Evolutionary conservation across 2,329 filamentous ascomycete species (phyloP), one percentile per base, ranked within the genome.

Genomic region (Chalaropsis thielavioides): DNA sequence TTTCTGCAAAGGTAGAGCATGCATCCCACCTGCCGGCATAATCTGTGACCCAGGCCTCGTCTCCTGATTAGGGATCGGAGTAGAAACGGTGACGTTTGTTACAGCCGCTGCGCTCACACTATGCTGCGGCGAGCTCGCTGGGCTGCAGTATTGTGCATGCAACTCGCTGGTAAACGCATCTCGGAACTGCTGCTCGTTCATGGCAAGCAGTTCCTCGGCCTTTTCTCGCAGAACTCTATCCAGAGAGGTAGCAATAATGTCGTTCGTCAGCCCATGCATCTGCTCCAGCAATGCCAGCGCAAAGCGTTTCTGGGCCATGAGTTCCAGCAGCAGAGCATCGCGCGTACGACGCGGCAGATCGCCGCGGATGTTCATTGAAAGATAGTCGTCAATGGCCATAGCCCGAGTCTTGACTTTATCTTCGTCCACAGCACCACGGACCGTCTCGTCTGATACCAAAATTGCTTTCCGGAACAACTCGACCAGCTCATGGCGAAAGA

Each of bases 301-400:
- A 40, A 67, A 67, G 22, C 40, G 62, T 2, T 51, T 8, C 8
- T 64, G 6, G 10, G 10, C 6, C 19, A 67, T 61, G 10, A 67
- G 41, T 17, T 64, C 40, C 2, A 62, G 17, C 7, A 67, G 49
- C 10, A 67, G 27, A n/a, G 62, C 58, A 19, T 67, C 65, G 8
- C 65, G 65, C 8, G 59, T 63, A 31, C 59, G 24, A 19, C 65
- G 65, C 8, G 63, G 62, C 24, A 67, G 60, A 17, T 67, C 65
- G 15, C 65, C 65, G 7, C 59, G 59, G 6, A 62, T 38, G 40
- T 58, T 64, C 5, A 62, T n/a, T 38, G 41, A 62, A 11, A 67
- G 38, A 19, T 64, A 38, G 17, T 66, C 64, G 10, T 64, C 64
- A 22, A 66, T 46, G 11, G 31, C 17, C 22, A 44, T 64, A 1